Conservation (phyloP, 306 rosid species). For the Malus sieversii region DNA sequence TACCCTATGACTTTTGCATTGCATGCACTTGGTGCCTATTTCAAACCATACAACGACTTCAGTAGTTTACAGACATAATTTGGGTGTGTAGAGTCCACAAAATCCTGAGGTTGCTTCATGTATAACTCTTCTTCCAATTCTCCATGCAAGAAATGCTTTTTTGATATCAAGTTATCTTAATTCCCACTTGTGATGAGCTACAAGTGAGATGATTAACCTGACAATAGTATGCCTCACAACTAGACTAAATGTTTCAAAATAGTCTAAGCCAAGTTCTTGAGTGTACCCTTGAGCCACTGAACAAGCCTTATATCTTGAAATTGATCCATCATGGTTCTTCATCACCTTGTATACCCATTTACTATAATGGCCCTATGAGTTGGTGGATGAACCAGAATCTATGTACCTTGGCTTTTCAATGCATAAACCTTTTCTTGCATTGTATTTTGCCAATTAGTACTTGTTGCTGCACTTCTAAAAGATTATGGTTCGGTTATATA, state of each 20-base stretch:
- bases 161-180: not conserved
- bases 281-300: not conserved
- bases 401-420: too few relatives aligned
- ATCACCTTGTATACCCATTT: too few relatives aligned
- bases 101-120: not conserved
- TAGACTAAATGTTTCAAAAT: not conserved
- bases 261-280: not conserved
- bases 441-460: too few relatives aligned
- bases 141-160: not conserved
- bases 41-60: not conserved
- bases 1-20: too few relatives aligned
- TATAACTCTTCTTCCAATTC: not conserved
- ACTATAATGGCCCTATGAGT: too few relatives aligned
- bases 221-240: not conserved
- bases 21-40: too few relatives aligned
- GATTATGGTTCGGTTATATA: too few relatives aligned
- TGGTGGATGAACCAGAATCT: too few relatives aligned
- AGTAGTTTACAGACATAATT: not conserved
- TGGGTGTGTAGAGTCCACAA: not conserved
- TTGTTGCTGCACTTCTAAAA: too few relatives aligned
- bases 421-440: too few relatives aligned
- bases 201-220: not conserved
- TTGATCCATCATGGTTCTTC: not conserved
- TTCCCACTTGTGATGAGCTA: not conserved
- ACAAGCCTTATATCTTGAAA: not conserved